Evolutionary conservation across 164 flowering plant genomes (phyloP).

Genomic region (Berberis thunbergii): DNA sequence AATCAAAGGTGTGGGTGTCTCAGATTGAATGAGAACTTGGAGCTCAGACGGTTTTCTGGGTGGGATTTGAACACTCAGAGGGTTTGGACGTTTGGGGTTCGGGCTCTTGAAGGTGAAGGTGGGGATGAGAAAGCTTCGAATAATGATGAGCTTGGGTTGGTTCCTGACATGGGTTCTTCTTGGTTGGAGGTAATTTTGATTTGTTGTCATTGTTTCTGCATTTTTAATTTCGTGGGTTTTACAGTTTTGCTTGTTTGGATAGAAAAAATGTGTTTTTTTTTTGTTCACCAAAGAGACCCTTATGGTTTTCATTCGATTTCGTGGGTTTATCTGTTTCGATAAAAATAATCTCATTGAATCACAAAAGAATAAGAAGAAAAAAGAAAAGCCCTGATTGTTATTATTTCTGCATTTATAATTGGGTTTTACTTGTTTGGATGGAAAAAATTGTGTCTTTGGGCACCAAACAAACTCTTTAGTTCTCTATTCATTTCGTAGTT

Average conservation of each 20-base stretch:
- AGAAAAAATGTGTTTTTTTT: no score
- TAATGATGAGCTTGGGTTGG: slow-evolving; percentile 22
- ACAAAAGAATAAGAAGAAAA: no score
- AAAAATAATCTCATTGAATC: no score
- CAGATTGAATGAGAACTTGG: slow-evolving; percentile 14
- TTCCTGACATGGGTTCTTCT: slow-evolving; percentile 21
- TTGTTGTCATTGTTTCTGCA: neutral
- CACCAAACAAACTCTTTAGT: no score
- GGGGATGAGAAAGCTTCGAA: slow-evolving; percentile 10
- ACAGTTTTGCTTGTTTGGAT: neutral
- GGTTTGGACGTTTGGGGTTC: slow-evolving; percentile 6
- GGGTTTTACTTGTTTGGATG: no score
- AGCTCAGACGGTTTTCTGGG: slow-evolving; percentile 4
- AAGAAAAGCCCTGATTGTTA: no score
- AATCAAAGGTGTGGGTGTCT: slow-evolving; percentile 21
- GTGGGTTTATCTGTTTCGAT: no score
- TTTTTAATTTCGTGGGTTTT: neutral
- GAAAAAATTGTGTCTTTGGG: no score
- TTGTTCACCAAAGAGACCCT: no score
- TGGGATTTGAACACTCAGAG: slow-evolving; percentile 4
- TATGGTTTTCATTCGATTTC: no score
- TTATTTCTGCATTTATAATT: no score
- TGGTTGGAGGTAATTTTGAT: slow-evolving; percentile 22
- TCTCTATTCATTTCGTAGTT: no score
- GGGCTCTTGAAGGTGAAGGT: slow-evolving; percentile 16